Evolutionary conservation across 345 rosid species (phyloP).

Genomic region (Lepidium sativum): DNA sequence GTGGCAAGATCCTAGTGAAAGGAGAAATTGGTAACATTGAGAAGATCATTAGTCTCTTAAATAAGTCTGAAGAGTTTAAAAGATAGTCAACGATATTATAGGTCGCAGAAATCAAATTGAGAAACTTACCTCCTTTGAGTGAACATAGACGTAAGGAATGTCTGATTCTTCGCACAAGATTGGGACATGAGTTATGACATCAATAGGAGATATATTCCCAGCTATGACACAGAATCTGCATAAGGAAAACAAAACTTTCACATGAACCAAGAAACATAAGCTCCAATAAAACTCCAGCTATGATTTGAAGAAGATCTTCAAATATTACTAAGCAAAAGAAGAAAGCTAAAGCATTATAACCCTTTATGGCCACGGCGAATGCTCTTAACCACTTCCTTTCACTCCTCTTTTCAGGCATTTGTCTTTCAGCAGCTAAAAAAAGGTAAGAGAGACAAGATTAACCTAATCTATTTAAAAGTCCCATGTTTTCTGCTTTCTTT

Average conservation of each 20-base stretch:
- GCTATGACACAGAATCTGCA: slow-evolving; percentile 85
- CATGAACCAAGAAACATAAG: not conserved
- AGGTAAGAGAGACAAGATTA: not conserved
- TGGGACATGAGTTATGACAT: slow-evolving; percentile 84
- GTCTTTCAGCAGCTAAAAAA: slow-evolving; percentile 62
- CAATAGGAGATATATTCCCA: slow-evolving; percentile 86
- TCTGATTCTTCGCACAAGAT: slow-evolving; percentile 75
- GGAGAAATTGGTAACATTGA: not conserved
- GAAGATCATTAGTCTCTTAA: not conserved
- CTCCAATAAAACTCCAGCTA: not conserved
- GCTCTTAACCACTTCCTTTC: slow-evolving; percentile 87
- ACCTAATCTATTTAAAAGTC: not conserved
- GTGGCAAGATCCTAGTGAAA: slow-evolving; percentile 69
- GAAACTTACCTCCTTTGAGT: slow-evolving; percentile 65
- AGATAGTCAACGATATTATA: not conserved
- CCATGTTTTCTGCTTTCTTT: not conserved
- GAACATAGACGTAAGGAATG: slow-evolving; percentile 70
- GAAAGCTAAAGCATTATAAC: slow-evolving; percentile 15
- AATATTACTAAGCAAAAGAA: not conserved
- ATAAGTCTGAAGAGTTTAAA: slow-evolving; percentile 25
- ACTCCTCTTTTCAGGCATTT: slow-evolving; percentile 92
- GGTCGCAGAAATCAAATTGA: not conserved
- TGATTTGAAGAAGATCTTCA: not conserved
- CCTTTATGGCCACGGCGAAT: slow-evolving; percentile 77
- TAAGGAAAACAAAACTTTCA: not conserved